phyloP scores from a whole-genome alignment of 441 rosid species.

The Populus hybrid region DNA sequence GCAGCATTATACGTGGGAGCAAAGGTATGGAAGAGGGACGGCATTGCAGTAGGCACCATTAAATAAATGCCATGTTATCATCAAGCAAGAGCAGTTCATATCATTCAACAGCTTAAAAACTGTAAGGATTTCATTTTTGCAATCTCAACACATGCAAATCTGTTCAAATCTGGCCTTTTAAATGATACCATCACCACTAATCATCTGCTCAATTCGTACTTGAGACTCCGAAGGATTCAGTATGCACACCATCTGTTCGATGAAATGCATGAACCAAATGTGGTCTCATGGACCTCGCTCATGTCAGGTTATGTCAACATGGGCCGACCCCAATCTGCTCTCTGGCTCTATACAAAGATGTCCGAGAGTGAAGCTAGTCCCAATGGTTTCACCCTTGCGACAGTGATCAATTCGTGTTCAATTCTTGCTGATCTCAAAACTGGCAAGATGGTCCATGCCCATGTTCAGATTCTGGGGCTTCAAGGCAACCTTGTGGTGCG shows the following conservation, averaged over 20 bases:
- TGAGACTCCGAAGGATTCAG: slow-evolving; percentile 20
- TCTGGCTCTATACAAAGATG: slow-evolving; percentile 27
- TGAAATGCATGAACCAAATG: slow-evolving; percentile 70
- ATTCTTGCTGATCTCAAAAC: slow-evolving; percentile 38
- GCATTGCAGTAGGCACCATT: background rate
- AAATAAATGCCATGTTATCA: background rate
- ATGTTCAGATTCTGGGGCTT: slow-evolving; percentile 45
- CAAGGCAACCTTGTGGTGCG: slow-evolving; percentile 49
- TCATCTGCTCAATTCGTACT: too few species aligned
- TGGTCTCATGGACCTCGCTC: slow-evolving; percentile 73
- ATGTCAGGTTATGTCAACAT: slow-evolving; percentile 43
- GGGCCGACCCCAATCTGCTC: slow-evolving; percentile 23
- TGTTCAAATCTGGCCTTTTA: slow-evolving; percentile 44
- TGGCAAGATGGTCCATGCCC: slow-evolving; percentile 60
- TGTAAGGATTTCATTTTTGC: slow-evolving; percentile 33
- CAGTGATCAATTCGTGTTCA: slow-evolving; percentile 56
- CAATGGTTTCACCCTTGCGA: slow-evolving; percentile 49
- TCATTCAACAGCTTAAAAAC: slow-evolving; percentile 27
- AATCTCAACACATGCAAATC: slow-evolving; percentile 23
- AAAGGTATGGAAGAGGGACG: background rate
- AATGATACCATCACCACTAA: slow-evolving; percentile 18
- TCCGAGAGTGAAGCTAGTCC: too few species aligned
- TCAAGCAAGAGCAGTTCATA: slow-evolving; percentile 5
- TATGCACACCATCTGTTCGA: slow-evolving; percentile 49
- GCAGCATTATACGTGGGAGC: background rate